These are phyloP conservation scores for Fusarium phyllophilum DNA, from an alignment of 2,329 filamentous ascomycete species.

Conservation along the genomic window DNA sequence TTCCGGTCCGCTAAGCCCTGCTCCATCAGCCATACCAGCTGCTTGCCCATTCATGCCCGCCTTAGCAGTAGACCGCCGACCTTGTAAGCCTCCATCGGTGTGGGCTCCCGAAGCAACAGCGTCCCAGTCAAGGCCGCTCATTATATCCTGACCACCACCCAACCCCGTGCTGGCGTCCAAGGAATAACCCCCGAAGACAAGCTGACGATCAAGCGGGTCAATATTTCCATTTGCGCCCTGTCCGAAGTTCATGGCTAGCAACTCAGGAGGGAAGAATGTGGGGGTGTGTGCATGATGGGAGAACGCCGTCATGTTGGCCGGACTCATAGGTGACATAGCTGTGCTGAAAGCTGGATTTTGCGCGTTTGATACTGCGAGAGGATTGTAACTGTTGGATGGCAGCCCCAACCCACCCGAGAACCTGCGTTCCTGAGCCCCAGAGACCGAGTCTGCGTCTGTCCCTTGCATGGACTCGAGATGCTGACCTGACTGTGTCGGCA, in stretches of 20 bases:
- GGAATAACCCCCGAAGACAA: slow-evolving; percentile 79
- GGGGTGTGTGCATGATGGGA: slow-evolving; percentile 52
- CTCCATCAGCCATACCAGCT: slow-evolving; percentile 29
- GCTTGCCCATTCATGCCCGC: slow-evolving; percentile 45
- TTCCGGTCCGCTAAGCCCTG: slow-evolving; percentile 52
- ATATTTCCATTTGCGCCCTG: slow-evolving; percentile 64
- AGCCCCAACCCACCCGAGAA: slow-evolving; percentile 55
- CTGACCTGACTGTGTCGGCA: slow-evolving; percentile 22
- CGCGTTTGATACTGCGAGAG: slow-evolving; percentile 54
- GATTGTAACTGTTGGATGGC: slow-evolving; percentile 57
- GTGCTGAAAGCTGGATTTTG: slow-evolving; percentile 57
- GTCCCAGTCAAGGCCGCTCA: slow-evolving; percentile 59
- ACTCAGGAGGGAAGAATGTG: slow-evolving; percentile 61
- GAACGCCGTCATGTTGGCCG: slow-evolving; percentile 55
- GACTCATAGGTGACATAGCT: slow-evolving; percentile 63
- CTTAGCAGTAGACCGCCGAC: slow-evolving; percentile 45
- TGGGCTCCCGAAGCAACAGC: slow-evolving; percentile 50
- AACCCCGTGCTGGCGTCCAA: slow-evolving; percentile 57
- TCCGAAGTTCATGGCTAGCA: slow-evolving; percentile 63
- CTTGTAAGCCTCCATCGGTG: slow-evolving; percentile 40
- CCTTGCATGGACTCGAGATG: slow-evolving; percentile 37
- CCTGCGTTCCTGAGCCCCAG: slow-evolving; percentile 47
- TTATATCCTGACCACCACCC: slow-evolving; percentile 50
- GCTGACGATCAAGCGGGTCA: slow-evolving; percentile 78
- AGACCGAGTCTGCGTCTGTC: slow-evolving; percentile 25